Base-by-base conservation (phyloP, 2,329 filamentous ascomycete species). In the Thelonectria blattea region DNA sequence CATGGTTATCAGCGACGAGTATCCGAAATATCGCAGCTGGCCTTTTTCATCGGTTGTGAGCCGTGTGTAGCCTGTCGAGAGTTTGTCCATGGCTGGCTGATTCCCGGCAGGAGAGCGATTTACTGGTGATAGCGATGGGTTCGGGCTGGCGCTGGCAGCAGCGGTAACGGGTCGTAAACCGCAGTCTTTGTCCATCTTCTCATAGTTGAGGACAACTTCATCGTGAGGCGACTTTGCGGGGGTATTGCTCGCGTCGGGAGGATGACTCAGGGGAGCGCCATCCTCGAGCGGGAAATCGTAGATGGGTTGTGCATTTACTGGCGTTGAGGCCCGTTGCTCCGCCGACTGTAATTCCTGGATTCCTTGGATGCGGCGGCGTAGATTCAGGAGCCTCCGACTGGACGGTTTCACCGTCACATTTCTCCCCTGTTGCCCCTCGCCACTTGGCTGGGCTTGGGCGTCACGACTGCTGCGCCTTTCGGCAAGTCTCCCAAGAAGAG, bases 151-250 rank as follows among this genome's bases (percentile, higher is more conserved):
- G 45, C 34, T 15, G 34, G 34, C 15, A 6, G 34, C 15, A 12
- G 15, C 34, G 3, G 24, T 27, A 12, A 24, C 24, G 7, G 45
- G 45, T 3, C 45, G 18, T 14, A 48, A 20, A 22, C 45, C 45
- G 5, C 45, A 48, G n/a, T 48, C 45, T n/a, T 48, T 48, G 24
- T 48, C 45, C 45, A 48, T 48, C 9, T 48, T 48, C 45, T 48
- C n/a, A 22, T 24, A 48, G 45, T 48, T 48, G 18, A 48, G 45
- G 18, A 48, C 45, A 5, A 48, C 45, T 15, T 48, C 45, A 3
- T 48, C 45, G 14, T 48, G 20, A 6, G n/a, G 14, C 12, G 20
- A n/a, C 20, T 22, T 48, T 22, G 45, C n/a, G 11, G 45, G 45
- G 2, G 20, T 48, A 14, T 27, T 48, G 24, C 22, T 12, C 18